Base-by-base conservation (phyloP, 1,284 basidiomycete species). In the Trichosporon sp. region DNA sequence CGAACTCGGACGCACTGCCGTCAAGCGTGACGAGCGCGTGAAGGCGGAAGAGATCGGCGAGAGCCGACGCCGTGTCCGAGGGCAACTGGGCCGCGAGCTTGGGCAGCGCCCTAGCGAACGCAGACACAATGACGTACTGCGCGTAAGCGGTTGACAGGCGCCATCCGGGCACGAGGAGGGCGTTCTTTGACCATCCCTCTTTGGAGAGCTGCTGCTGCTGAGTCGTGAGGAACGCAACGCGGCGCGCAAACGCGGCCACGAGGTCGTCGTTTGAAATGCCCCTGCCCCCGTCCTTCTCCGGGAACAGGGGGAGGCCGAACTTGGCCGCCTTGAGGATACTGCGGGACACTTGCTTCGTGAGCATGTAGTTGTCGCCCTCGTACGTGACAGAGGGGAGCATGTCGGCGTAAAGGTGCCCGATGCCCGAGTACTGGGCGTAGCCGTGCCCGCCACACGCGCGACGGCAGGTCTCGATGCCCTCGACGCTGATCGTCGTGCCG, bases 361-460 rank as follows among this genome's bases (percentile, higher is more conserved):
- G 79, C 70, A 88, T 87, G 43, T 83, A 85, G 76, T 88, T 88
- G 81, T 88, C 87, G 40, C 87, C 87, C 74, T 88, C 87, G 86
- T 86, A 87, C 1, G 86, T 87, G 72, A 74, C 85, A 80, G 87
- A 86, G 54, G 86, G 85, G 0, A 86, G 85, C 77, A 86, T 85
- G 76, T 87, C 86, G 59, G 82, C 82, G 78, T 87, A 87, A 85
- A 88, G 86, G 65, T 82, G 79, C 4, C 87, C 85, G 61, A 88
- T 83, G 59, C 85, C 86, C 4, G 86, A 86, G 80, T 88, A 88
- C 16, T 86, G 84, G 48, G 85, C 86, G 79, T 88, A 88, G 1
- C 88, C 88, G 77, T 88, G 87, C 0, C 88, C 88, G 70, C 88
- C 88, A 67, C 86, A 86, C 12, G 85, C 80, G 77, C 87, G 84